A percentile compares a stretch with the other conserved stretches of the same genome.
Conservation (phyloP, 495 filamentous ascomycete genomes). For the Staphylotrichum tortipilum region DNA sequence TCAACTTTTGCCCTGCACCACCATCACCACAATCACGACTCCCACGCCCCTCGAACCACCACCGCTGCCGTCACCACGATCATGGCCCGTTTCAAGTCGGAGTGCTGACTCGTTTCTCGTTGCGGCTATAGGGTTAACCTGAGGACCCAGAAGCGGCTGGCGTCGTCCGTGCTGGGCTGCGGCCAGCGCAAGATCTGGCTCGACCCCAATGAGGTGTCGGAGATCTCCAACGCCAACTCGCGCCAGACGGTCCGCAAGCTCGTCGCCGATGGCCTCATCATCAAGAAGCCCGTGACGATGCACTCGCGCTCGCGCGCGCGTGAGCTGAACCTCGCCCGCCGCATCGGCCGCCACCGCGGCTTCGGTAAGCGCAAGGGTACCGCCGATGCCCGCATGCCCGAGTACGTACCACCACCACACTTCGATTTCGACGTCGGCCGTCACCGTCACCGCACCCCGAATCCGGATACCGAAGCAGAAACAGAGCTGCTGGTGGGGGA, state of each 20-base stretch:
- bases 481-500: background rate
- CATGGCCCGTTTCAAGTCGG: background rate
- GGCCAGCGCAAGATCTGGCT: conserved; percentile 99
- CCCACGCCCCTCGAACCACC: background rate
- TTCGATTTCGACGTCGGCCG: too few relatives aligned
- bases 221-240: conserved; percentile 99
- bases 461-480: background rate
- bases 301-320: conserved; percentile 95
- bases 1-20: too few relatives aligned
- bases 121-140: conserved; percentile 80
- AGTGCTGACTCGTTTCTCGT: conserved; percentile 30
- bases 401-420: conserved; percentile 49
- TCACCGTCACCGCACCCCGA: background rate
- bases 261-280: conserved; percentile 99
- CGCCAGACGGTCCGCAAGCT: conserved; percentile 99
- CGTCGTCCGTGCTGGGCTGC: conserved; percentile 93
- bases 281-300: conserved; percentile 99
- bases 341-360: conserved; percentile 91
- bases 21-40: conserved; percentile 7
- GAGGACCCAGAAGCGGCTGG: conserved; percentile 98
- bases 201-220: conserved; percentile 97
- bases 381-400: conserved; percentile 97
- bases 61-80: background rate
- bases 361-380: conserved; percentile 99
- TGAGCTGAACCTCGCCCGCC: conserved; percentile 78